Evolutionary conservation across 331 rosid species (phyloP), one percentile per base, ranked within the genome.

Genomic region (Stylosanthes scabra): DNA sequence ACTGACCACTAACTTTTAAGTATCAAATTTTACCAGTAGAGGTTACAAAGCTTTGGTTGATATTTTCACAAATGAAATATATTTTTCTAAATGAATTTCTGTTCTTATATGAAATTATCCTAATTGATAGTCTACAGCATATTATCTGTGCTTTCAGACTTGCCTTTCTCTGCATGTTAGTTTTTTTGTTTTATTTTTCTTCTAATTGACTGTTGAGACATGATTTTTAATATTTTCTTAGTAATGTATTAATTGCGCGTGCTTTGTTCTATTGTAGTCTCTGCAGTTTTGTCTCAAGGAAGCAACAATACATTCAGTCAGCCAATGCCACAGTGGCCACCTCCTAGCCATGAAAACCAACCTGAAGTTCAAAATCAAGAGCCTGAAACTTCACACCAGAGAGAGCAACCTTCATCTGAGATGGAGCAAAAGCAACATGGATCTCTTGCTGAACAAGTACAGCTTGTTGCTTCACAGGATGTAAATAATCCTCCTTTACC

Each of bases 291-390:
- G 77, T 62, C 85, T 78, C 85, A 80, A 71, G 92, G 88, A 86
- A 79, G 81, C 86, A 81, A 69, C 77, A 82, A 59, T 59, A 61
- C 92, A 74, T 74, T 85, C 74, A 81, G 75, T 74, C 96, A 84
- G 65, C 73, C 89, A 16, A 62, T 88, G 74, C 80, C 85, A 49
- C 85, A 75, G 47, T 72, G 74, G 78, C 73, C 78, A 71, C 46
- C 69, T 78, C 58, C 78, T 57, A 71, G 63, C 74, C 78, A 71
- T 57, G 93, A 85, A 59, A 87, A 74, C 66, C 79, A 34, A 71
- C 59, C 73, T 61, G 89, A 82, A 45, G 44, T 70, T 79, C 96
- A 82, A 77, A 77, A 73, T 76, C 97, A 71, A 76, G 92, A 87
- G 64, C 79, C 85, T 74, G 61, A 34, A 34, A 34, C 39, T 34